Evolutionary conservation across 2,329 filamentous ascomycete species (phyloP).

Genomic region (Curvularia sp.): DNA sequence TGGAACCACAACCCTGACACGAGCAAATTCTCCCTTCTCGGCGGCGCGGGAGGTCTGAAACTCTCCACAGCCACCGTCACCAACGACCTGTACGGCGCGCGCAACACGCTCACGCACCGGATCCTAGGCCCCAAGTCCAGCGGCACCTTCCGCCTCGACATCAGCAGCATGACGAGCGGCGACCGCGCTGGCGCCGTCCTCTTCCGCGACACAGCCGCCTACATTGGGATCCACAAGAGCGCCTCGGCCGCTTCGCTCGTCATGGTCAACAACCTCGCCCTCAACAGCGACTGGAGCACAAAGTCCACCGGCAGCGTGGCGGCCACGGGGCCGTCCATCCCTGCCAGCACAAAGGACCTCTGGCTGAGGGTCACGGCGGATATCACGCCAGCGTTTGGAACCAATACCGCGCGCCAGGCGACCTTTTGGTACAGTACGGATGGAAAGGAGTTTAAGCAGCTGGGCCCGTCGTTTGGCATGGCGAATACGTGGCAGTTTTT

Average conservation of each 20-base stretch:
- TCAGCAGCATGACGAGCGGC: conserved; percentile 58
- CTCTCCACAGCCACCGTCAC: conserved; percentile 62
- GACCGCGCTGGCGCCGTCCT: conserved; percentile 61
- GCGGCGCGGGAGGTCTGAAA: conserved; percentile 47
- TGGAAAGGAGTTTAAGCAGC: conserved; percentile 40
- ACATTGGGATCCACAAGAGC: conserved; percentile 59
- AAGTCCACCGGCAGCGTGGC: conserved; percentile 40
- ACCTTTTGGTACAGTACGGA: conserved; percentile 50
- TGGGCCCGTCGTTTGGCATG: conserved; percentile 43
- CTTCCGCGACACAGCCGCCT: conserved; percentile 62
- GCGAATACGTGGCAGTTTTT: conserved; percentile 50
- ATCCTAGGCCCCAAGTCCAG: conserved; percentile 51
- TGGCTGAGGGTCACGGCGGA: conserved; percentile 47
- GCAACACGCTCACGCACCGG: conserved; percentile 54
- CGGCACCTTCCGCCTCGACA: conserved; percentile 61
- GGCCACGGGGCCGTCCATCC: conserved; percentile 29
- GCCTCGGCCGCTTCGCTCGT: conserved; percentile 47
- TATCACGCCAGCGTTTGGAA: conserved; percentile 46
- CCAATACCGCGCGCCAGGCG: conserved; percentile 27
- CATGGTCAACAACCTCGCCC: conserved; percentile 50
- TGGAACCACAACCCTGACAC: conserved; percentile 69
- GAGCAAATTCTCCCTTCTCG: conserved; percentile 55
- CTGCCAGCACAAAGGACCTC: conserved; percentile 31
- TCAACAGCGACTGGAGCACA: conserved; percentile 48
- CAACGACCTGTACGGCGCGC: conserved; percentile 55